A percentile compares a stretch with the other conserved stretches of the same genome.
Evolutionary conservation across 148 eudicot species (phyloP).

Genomic region (Amaranthus palmeri): DNA sequence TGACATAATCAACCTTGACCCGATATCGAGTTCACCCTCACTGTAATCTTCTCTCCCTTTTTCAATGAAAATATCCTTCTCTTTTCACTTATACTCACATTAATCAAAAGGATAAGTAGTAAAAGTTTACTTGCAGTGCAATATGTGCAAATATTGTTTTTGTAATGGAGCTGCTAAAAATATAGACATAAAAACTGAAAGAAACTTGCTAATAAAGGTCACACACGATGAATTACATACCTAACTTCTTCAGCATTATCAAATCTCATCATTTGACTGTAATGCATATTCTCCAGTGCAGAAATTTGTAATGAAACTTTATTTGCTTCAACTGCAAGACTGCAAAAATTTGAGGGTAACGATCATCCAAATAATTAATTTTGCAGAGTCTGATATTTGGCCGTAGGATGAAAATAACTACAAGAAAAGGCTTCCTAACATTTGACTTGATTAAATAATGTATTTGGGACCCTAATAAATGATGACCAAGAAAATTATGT

Average conservation of each 20-base stretch:
- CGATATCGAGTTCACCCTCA: background rate
- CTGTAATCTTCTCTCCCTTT: background rate
- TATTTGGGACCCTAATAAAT: too few relatives aligned
- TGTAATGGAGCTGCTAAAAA: background rate
- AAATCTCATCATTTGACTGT: conserved; percentile 87
- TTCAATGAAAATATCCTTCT: background rate
- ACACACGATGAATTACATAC: conserved; percentile 30
- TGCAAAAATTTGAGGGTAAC: conserved; percentile 31
- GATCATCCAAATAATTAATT: conserved; percentile 1
- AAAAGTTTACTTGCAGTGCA: background rate
- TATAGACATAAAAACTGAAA: background rate
- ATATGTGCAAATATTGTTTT: background rate
- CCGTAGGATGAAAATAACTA: too few relatives aligned
- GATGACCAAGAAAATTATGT: too few relatives aligned
- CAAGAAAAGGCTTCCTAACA: too few relatives aligned
- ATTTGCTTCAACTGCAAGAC: conserved; percentile 70
- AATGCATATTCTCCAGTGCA: conserved; percentile 96
- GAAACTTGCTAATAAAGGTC: background rate
- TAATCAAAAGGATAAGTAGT: background rate
- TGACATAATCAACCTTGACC: background rate
- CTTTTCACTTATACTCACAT: background rate
- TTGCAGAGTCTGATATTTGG: too few relatives aligned
- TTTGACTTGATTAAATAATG: too few relatives aligned
- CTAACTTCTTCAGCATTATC: conserved; percentile 81
- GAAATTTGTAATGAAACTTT: conserved; percentile 50